Base-by-base conservation (phyloP, 768 basidiomycete genomes). In the Suillus americanus region DNA sequence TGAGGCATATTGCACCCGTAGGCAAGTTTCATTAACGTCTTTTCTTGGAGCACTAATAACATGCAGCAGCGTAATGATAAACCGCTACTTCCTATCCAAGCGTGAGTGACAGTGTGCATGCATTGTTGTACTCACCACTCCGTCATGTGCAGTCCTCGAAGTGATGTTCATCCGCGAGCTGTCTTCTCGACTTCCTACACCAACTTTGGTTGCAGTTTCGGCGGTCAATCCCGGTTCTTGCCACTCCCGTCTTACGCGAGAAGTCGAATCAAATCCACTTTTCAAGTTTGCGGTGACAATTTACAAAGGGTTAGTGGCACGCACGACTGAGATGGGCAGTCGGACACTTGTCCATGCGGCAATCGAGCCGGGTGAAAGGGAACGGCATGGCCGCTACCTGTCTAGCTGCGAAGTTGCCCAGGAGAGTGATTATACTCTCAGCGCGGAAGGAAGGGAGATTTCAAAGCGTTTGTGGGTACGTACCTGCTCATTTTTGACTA, bases 141-240 rank as follows among this genome's bases (percentile, higher is more conserved):
- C 25, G 20, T 59, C 23, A n/a, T 62, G 38, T 23, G 46, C 48
- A 80, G 75, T 78, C 3, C 66, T 80, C n/a, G 68, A 70, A 59
- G 62, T 80, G 45, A 72, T 80, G 69, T 79, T 81, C 62, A 65
- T 72, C 9, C 74, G 74, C 28, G 77, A 79, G 56, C 72, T 81
- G 9, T 72, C 71, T 6, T 72, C 71, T 13, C 79, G 74, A 40
- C 68, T 79, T 16, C 70, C 73, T 6, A 56, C 66, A 8, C 63
- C 70, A 33, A 66, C 69, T 3, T 71, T 75, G 1, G 65, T 81
- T 35, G 68, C 75, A 6, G 69, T 78, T 51, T 71, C 71, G 18
- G 68, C 74, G 50, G 68, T 76, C 61, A 72, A 76, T 56, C 80
- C 80, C 1, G 79, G 80, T 10, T 74, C 77, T 57, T 78, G 78